Conservation (phyloP, 805 yeast genomes). For the Monosporozyma yasuniensis region DNA sequence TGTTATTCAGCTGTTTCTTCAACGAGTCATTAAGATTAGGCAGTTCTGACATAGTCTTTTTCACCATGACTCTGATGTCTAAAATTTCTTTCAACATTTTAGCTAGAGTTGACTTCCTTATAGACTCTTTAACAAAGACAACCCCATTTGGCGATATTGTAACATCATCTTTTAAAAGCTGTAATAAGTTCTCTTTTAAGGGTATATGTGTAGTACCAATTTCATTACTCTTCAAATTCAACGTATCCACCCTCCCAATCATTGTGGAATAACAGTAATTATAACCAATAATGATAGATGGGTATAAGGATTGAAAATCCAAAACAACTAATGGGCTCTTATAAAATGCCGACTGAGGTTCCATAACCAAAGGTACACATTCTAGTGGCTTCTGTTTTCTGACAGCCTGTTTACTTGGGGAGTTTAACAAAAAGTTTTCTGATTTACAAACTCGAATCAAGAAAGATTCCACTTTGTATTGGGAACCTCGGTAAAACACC, state of each 20-base stretch:
- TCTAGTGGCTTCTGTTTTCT: slow-evolving; percentile 79
- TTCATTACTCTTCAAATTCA: slow-evolving; percentile 36
- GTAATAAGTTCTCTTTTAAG: slow-evolving; percentile 50
- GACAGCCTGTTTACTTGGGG: slow-evolving; percentile 77
- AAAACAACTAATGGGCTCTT: slow-evolving; percentile 83
- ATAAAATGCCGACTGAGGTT: slow-evolving; percentile 76
- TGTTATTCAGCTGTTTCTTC: slow-evolving; percentile 52
- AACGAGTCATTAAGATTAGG: slow-evolving; percentile 37
- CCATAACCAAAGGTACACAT: slow-evolving; percentile 85
- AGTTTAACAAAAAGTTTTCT: slow-evolving; percentile 61
- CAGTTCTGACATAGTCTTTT: slow-evolving; percentile 56
- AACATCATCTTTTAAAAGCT: slow-evolving; percentile 43
- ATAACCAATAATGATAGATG: slow-evolving; percentile 84
- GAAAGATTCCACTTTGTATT: slow-evolving; percentile 85
- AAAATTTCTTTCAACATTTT: slow-evolving; percentile 79
- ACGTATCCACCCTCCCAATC: slow-evolving; percentile 52
- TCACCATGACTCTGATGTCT: slow-evolving; percentile 70
- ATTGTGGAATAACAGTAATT: slow-evolving; percentile 78
- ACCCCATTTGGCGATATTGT: slow-evolving; percentile 81
- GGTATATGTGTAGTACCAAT: slow-evolving; percentile 46
- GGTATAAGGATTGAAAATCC: slow-evolving; percentile 91
- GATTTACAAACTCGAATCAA: slow-evolving; percentile 64
- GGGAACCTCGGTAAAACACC: slow-evolving; percentile 85
- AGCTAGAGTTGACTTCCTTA: slow-evolving; percentile 66
- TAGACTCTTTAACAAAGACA: slow-evolving; percentile 56